Evolutionary conservation across 805 yeast species (phyloP).

Genomic region (Blastobotrys chiropterorum): DNA sequence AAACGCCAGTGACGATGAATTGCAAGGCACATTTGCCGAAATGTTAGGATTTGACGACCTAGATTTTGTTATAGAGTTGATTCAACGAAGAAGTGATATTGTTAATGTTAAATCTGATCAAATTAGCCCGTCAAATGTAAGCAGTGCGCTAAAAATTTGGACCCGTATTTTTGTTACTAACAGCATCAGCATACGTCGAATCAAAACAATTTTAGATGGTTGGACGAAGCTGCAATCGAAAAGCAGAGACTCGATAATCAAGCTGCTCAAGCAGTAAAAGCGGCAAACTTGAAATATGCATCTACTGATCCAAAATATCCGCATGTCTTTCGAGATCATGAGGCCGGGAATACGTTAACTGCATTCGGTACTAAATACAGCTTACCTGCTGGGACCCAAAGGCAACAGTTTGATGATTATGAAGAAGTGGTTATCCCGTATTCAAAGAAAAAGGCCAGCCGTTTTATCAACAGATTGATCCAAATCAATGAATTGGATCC

Average conservation of each 20-base stretch:
- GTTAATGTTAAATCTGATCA: constrained; percentile 21
- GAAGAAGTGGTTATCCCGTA: constrained; percentile 86
- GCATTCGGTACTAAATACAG: constrained; percentile 75
- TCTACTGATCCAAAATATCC: constrained; percentile 55
- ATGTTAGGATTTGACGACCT: constrained; percentile 80
- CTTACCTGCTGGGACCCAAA: constrained; percentile 73
- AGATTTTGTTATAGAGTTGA: constrained; percentile 62
- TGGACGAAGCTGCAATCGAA: constrained; percentile 19
- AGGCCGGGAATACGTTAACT: constrained; percentile 62
- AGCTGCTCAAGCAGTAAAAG: constrained; percentile 17
- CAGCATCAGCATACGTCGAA: constrained; percentile 13
- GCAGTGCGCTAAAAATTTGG: background rate
- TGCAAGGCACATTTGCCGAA: constrained; percentile 72
- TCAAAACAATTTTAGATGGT: background rate
- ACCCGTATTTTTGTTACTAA: background rate
- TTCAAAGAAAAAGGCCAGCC: constrained; percentile 38
- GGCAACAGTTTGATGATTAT: constrained; percentile 38
- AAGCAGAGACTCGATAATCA: constrained; percentile 20
- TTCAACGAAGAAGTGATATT: constrained; percentile 34
- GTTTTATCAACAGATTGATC: constrained; percentile 41
- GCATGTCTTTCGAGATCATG: constrained; percentile 73
- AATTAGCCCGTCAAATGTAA: background rate
- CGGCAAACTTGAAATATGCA: constrained; percentile 24
- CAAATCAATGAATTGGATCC: constrained; percentile 60
- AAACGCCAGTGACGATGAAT: constrained; percentile 43